Percentiles rank a stretch among this genome's conserved stretches.
Evolutionary conservation across 805 yeast genomes (phyloP).

Genomic region (Kodamaea leandrae): DNA sequence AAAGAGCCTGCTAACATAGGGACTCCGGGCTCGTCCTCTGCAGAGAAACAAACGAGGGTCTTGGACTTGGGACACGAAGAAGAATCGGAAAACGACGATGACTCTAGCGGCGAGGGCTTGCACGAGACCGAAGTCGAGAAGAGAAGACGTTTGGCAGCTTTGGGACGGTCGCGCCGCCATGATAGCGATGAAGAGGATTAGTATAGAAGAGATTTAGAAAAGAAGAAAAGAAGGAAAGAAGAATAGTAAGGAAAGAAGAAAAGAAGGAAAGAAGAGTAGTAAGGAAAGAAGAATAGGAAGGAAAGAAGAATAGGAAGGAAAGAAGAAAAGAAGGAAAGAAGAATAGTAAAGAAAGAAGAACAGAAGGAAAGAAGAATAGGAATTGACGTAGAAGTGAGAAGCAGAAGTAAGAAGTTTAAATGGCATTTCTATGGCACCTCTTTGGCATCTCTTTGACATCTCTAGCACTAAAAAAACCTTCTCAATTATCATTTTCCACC

Average conservation of each 20-base stretch:
- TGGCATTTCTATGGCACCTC: no score
- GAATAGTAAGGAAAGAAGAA: neutral
- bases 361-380: no score
- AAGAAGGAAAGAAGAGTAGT: neutral
- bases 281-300: neutral
- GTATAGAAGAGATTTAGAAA: neutral
- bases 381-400: no score
- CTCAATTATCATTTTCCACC: neutral
- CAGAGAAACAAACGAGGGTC: conserved; percentile 8
- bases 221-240: neutral
- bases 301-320: neutral
- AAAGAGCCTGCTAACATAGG: conserved; percentile 3
- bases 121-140: conserved; percentile 68
- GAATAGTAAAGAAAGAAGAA: neutral
- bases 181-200: conserved; percentile 51
- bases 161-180: conserved; percentile 45
- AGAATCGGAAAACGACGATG: conserved; percentile 24
- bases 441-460: no score
- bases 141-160: conserved; percentile 57
- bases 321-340: neutral
- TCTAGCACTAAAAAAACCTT: no score
- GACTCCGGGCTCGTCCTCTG: conserved; percentile 4
- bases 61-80: conserved; percentile 9
- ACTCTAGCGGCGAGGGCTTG: conserved; percentile 20
- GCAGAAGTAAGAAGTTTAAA: no score